phyloP scores from a whole-genome alignment of 192 early-diverging fungal genomes.

The Dimargaris cristalligena region DNA sequence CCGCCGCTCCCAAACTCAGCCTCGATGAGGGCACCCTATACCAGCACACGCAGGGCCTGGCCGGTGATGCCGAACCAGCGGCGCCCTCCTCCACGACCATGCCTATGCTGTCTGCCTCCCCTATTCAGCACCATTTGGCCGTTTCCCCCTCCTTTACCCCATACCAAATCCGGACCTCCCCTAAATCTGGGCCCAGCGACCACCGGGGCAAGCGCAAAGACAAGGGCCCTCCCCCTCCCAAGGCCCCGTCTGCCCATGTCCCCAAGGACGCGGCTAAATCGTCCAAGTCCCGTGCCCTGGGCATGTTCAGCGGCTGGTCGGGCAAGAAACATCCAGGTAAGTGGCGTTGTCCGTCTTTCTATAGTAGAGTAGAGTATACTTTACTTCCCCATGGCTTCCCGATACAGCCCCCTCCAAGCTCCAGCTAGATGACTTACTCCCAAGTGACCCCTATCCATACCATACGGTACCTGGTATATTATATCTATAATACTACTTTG shows the following conservation, averaged over 20 bases:
- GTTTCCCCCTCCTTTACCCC: background rate
- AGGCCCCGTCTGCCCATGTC: background rate
- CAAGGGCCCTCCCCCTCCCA: background rate
- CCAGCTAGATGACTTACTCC: no score
- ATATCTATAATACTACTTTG: no score
- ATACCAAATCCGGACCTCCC: background rate
- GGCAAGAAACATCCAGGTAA: background rate
- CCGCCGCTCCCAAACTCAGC: constrained; percentile 6
- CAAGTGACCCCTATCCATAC: no score
- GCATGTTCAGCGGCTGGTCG: constrained; percentile 9
- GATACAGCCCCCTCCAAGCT: no score
- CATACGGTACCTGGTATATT: no score
- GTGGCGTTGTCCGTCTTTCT: background rate
- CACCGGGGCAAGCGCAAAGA: constrained; percentile 1
- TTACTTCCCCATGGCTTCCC: no score
- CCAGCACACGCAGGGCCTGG: background rate
- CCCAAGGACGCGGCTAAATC: background rate
- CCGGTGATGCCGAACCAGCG: background rate
- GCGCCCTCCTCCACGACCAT: background rate
- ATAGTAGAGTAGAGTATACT: no score
- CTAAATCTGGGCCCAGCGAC: background rate
- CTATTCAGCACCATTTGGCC: background rate
- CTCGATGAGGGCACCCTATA: constrained; percentile 1
- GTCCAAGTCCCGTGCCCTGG: constrained; percentile 1
- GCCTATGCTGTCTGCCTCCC: background rate